Conservation (phyloP, 1,284 basidiomycete genomes). For the Limonomyces culmigenus region DNA sequence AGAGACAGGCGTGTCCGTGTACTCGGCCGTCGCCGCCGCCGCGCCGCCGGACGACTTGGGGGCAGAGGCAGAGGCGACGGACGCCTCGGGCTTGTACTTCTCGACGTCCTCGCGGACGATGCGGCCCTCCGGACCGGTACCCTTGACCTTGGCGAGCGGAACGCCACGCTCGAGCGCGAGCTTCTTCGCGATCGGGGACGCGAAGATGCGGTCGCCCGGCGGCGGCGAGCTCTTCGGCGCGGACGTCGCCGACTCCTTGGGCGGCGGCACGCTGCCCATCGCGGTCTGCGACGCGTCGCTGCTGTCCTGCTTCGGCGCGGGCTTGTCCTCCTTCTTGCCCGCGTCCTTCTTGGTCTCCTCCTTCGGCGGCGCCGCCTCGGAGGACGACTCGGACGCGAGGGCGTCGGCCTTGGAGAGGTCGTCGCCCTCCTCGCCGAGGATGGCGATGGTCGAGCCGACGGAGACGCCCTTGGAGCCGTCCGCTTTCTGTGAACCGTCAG, state of each 20-base stretch:
- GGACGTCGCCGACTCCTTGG: conserved; percentile 23
- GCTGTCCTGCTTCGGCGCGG: conserved; percentile 7
- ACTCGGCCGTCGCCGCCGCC: conserved; percentile 41
- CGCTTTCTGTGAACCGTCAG: conserved; percentile 28
- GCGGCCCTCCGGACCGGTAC: conserved; percentile 85
- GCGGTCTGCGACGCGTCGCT: not conserved
- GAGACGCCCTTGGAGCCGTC: conserved; percentile 80
- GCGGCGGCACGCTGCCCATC: conserved; percentile 14
- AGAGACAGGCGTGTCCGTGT: conserved; percentile 81
- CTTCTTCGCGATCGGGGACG: conserved; percentile 90
- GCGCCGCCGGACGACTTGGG: conserved; percentile 22
- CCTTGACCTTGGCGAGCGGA: conserved; percentile 83
- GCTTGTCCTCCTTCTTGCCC: conserved; percentile 2
- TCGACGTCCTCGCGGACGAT: conserved; percentile 93
- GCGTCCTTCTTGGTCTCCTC: conserved; percentile 4
- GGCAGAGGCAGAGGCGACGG: conserved; percentile 23
- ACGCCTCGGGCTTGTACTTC: conserved; percentile 52
- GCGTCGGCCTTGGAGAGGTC: conserved; percentile 73
- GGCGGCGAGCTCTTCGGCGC: conserved; percentile 32
- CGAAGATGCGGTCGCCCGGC: conserved; percentile 75
- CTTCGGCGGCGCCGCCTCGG: conserved; percentile 12
- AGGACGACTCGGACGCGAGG: conserved; percentile 49
- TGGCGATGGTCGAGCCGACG: conserved; percentile 80
- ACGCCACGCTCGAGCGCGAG: conserved; percentile 92
- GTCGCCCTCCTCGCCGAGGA: conserved; percentile 88